Conservation (phyloP, 2,329 filamentous ascomycete genomes). For the Penicillium sp. region DNA sequence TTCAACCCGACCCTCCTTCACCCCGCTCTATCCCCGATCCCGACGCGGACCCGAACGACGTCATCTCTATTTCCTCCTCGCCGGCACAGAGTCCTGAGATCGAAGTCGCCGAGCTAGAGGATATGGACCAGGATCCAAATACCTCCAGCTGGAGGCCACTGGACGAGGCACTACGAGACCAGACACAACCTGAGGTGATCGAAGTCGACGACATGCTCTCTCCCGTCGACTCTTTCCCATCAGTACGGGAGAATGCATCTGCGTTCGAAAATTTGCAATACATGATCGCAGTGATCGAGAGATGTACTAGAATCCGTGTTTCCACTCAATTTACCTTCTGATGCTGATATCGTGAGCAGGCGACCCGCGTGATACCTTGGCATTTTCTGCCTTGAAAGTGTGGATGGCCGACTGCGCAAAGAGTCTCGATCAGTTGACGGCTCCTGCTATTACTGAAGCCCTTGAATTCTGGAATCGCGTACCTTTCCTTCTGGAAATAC, state of each 20-base stretch:
- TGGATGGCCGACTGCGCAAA: constrained; percentile 44
- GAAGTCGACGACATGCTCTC: constrained; percentile 34
- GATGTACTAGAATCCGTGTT: constrained; percentile 27
- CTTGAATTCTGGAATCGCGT: constrained; percentile 47
- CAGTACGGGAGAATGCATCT: constrained; percentile 26
- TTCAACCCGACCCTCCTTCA: constrained; percentile 11
- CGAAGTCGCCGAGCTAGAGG: constrained; percentile 50
- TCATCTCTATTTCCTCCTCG: constrained; percentile 45
- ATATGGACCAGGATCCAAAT: constrained; percentile 48
- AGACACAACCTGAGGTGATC: constrained; percentile 31
- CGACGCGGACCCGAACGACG: constrained; percentile 24
- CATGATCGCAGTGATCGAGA: constrained; percentile 35
- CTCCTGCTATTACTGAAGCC: constrained; percentile 38
- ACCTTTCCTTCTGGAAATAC: constrained; percentile 38
- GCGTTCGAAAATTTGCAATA: constrained; percentile 35
- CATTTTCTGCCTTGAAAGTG: constrained; percentile 38
- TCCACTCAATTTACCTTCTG: neutral
- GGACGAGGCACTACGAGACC: constrained; percentile 34
- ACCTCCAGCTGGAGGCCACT: constrained; percentile 45
- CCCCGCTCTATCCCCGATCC: constrained; percentile 17
- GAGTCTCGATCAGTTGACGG: constrained; percentile 33
- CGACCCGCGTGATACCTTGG: constrained; percentile 27
- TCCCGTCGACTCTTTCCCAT: constrained; percentile 40
- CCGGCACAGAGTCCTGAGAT: constrained; percentile 47
- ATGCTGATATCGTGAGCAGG: constrained; percentile 23